These are phyloP conservation scores for Arxiozyma heterogenica DNA, from an alignment of 1,139 yeast genomes.

Conservation along the genomic window DNA sequence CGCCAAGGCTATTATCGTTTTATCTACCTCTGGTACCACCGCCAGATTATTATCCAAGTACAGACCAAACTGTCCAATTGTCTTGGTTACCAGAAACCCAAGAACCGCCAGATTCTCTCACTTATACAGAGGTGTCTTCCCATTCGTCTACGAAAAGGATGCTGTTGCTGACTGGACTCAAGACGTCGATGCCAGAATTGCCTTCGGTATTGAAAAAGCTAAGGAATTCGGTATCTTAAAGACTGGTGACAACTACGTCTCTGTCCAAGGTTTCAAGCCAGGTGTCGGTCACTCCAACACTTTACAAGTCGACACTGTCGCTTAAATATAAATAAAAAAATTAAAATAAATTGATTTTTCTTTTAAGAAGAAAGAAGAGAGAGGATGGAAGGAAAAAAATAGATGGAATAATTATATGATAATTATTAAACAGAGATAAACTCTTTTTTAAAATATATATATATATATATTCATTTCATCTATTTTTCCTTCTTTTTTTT, in stretches of 20 bases:
- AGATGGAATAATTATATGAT: too few relatives aligned
- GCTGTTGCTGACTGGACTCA: slow-evolving; percentile 83
- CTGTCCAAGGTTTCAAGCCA: slow-evolving; percentile 98
- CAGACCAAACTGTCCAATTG: slow-evolving; percentile 94
- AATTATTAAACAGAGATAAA: too few relatives aligned
- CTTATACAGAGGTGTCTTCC: slow-evolving; percentile 97
- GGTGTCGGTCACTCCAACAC: slow-evolving; percentile 99
- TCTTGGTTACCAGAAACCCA: slow-evolving; percentile 95
- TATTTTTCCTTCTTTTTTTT: background rate
- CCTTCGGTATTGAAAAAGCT: slow-evolving; percentile 91
- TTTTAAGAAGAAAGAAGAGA: too few relatives aligned
- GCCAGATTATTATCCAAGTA: slow-evolving; percentile 95
- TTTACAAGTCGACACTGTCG: slow-evolving; percentile 55
- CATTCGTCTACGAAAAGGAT: slow-evolving; percentile 70
- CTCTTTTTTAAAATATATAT: too few relatives aligned
- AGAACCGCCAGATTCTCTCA: slow-evolving; percentile 91
- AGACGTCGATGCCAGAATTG: slow-evolving; percentile 91
- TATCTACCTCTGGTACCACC: slow-evolving; percentile 90
- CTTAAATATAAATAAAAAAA: background rate
- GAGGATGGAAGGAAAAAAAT: too few relatives aligned
- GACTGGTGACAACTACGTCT: slow-evolving; percentile 84
- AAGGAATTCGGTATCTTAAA: slow-evolving; percentile 74
- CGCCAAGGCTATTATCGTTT: slow-evolving; percentile 93
- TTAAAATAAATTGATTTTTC: background rate
- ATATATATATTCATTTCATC: too few relatives aligned